Evolutionary conservation across 2,329 filamentous ascomycete genomes (phyloP).

Genomic region (Clarireedia paspali): DNA sequence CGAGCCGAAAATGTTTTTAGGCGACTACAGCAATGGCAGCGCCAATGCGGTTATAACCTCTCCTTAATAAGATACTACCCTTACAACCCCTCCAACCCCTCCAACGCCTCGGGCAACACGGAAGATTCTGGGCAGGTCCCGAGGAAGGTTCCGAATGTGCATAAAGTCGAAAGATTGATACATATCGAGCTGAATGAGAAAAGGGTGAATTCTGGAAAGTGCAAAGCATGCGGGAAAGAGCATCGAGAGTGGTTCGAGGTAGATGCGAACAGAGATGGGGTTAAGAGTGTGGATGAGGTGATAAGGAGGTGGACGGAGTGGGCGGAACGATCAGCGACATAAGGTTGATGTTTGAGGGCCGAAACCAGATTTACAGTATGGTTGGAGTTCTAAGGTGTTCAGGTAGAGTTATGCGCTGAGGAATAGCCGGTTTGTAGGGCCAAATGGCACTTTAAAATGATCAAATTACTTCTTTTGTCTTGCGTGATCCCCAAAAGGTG

Average conservation of each 20-base stretch:
- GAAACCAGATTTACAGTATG: background rate
- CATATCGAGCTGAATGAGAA: constrained; percentile 73
- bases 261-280: constrained; percentile 60
- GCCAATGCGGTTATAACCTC: constrained; percentile 84
- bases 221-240: constrained; percentile 70
- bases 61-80: constrained; percentile 90
- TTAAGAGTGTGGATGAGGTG: constrained; percentile 63
- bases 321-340: constrained; percentile 29
- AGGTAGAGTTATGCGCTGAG: no score
- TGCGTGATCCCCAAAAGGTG: no score
- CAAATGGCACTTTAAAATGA: no score
- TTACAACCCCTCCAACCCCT: constrained; percentile 42
- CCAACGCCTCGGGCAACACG: background rate
- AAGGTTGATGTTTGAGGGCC: background rate
- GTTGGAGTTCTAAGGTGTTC: background rate
- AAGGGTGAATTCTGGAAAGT: constrained; percentile 51
- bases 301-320: constrained; percentile 81
- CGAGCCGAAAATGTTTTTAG: constrained; percentile 77
- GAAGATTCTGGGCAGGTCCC: constrained; percentile 33
- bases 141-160: constrained; percentile 74
- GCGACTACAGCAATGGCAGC: constrained; percentile 85
- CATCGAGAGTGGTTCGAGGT: constrained; percentile 97
- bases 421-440: no score
- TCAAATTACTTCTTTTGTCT: no score
- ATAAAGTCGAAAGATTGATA: constrained; percentile 82